Evolutionary conservation across 2,329 filamentous ascomycete genomes (phyloP).

Genomic region (Verticillium isaacii): DNA sequence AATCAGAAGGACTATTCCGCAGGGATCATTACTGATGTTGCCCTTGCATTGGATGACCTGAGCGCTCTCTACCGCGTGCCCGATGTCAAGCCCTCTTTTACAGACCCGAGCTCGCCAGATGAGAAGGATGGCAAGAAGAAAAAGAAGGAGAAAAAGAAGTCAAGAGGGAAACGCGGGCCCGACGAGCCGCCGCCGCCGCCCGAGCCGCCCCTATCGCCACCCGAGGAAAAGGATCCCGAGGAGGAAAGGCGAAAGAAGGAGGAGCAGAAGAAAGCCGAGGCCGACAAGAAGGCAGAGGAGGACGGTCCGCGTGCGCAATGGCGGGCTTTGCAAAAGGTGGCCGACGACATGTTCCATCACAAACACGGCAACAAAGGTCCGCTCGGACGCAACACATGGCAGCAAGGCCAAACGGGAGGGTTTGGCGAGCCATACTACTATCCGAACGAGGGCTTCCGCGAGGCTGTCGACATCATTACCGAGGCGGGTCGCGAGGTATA

Average conservation of each 20-base stretch:
- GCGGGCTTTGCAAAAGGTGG: conserved; percentile 12
- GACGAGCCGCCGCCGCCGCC: background rate
- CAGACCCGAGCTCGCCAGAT: conserved; percentile 28
- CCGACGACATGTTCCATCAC: conserved; percentile 33
- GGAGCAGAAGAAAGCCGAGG: conserved; percentile 2
- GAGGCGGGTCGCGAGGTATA: conserved; percentile 38
- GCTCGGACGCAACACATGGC: conserved; percentile 46
- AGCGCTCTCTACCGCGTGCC: conserved; percentile 39
- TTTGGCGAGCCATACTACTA: conserved; percentile 49
- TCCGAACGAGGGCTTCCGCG: conserved; percentile 37
- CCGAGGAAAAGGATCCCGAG: conserved; percentile 9
- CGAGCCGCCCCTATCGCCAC: background rate
- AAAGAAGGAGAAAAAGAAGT: background rate
- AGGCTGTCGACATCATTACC: conserved; percentile 37
- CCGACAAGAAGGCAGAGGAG: background rate
- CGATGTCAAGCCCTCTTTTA: conserved; percentile 26
- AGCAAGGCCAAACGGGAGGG: conserved; percentile 44
- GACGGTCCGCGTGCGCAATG: conserved; percentile 6
- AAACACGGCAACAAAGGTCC: conserved; percentile 32
- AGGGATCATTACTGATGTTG: conserved; percentile 41
- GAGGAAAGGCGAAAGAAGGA: background rate
- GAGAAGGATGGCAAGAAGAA: conserved; percentile 3
- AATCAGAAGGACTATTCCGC: conserved; percentile 30
- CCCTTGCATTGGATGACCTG: conserved; percentile 38
- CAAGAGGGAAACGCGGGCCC: background rate